phyloP scores from a whole-genome alignment of 108 stramenopile genomes.

The Cylindrotheca fusiformis region DNA sequence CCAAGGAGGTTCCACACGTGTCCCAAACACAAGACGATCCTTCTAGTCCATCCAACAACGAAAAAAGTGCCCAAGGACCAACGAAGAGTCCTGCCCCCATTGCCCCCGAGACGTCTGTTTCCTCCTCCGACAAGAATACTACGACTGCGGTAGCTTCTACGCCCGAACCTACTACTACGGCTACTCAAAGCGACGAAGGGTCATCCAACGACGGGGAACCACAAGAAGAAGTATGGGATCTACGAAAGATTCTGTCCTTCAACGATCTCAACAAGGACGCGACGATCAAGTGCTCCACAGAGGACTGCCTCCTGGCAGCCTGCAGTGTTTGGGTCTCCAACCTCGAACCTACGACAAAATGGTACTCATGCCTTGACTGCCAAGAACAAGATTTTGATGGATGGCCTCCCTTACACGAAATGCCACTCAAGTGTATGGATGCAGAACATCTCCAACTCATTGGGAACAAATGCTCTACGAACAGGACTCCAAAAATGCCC shows the following conservation, averaged over 20 bases:
- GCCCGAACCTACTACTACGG: neutral
- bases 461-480: slow-evolving; percentile 48
- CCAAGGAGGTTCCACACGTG: neutral
- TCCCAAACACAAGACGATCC: neutral
- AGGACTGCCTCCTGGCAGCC: slow-evolving; percentile 34
- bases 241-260: slow-evolving; percentile 37
- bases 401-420: slow-evolving; percentile 48
- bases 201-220: slow-evolving; percentile 22
- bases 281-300: slow-evolving; percentile 31
- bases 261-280: slow-evolving; percentile 29
- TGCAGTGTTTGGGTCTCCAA: slow-evolving; percentile 35
- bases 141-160: neutral
- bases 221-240: slow-evolving; percentile 39
- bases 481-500: slow-evolving; percentile 46
- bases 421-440: slow-evolving; percentile 49
- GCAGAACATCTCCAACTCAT: slow-evolving; percentile 53
- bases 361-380: slow-evolving; percentile 58
- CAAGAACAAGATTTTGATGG: slow-evolving; percentile 61
- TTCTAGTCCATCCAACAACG: neutral
- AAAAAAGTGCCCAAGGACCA: neutral
- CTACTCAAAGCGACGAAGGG: slow-evolving; percentile 7
- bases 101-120: neutral
- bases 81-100: neutral
- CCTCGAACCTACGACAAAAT: slow-evolving; percentile 18
- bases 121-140: neutral